phyloP scores from a whole-genome alignment of 805 yeast genomes.

The Kodamaea laetipori region DNA sequence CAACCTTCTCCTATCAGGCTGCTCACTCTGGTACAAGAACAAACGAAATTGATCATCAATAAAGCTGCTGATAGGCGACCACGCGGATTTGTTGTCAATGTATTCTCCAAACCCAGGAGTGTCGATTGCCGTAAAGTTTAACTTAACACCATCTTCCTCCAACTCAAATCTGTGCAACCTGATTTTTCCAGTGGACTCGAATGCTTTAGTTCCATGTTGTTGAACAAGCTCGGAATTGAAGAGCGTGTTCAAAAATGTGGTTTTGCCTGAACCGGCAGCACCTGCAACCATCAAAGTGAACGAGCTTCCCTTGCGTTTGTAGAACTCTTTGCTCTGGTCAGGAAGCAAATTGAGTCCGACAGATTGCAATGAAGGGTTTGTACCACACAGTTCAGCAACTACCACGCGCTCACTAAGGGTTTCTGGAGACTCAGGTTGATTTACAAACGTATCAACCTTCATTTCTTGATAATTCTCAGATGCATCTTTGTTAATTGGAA shows the following conservation, averaged over 20 bases:
- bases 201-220: not conserved
- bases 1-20: constrained; percentile 31
- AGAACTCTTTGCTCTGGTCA: constrained; percentile 27
- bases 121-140: constrained; percentile 26
- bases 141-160: constrained; percentile 21
- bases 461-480: not conserved
- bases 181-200: not conserved
- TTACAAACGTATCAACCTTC: not conserved
- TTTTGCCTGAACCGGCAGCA: constrained; percentile 26
- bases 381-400: not conserved
- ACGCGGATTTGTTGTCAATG: constrained; percentile 51
- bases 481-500: not conserved
- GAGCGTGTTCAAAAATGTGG: constrained; percentile 29
- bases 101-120: constrained; percentile 67
- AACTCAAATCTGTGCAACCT: constrained; percentile 16
- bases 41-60: constrained; percentile 77
- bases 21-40: constrained; percentile 68
- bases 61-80: constrained; percentile 57
- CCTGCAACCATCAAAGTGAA: constrained; percentile 45
- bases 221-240: constrained; percentile 21
- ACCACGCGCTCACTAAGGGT: not conserved
- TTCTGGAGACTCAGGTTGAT: not conserved
- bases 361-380: not conserved
- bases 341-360: constrained; percentile 33
- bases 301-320: constrained; percentile 31